Percentiles rank a stretch among this genome's conserved stretches.
Conservation (phyloP, 2,329 filamentous ascomycete genomes). For the Monosporascus sp. region DNA sequence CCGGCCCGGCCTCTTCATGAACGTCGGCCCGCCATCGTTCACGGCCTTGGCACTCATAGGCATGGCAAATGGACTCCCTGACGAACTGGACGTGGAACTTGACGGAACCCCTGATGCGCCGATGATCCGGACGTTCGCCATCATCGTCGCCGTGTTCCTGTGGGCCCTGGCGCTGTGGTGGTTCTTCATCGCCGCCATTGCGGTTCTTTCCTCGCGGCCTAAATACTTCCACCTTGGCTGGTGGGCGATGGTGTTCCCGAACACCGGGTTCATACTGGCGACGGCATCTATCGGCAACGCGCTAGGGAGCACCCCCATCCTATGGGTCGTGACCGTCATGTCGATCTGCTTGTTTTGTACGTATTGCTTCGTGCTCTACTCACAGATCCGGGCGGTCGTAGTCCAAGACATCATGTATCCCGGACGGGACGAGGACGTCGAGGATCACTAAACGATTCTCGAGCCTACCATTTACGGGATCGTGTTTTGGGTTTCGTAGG, state of each 20-base stretch:
- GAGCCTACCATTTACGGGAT: too few relatives aligned
- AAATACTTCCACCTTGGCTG: slow-evolving; percentile 54
- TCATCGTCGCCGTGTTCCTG: slow-evolving; percentile 50
- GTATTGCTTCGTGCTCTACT: slow-evolving; percentile 39
- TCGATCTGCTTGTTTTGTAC: slow-evolving; percentile 37
- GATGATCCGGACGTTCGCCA: slow-evolving; percentile 39
- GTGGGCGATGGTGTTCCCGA: slow-evolving; percentile 61
- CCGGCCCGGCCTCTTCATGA: slow-evolving; percentile 67
- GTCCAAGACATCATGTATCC: slow-evolving; percentile 52
- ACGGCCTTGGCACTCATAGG: slow-evolving; percentile 65
- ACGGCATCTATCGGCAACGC: slow-evolving; percentile 49
- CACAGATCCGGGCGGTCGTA: slow-evolving; percentile 41
- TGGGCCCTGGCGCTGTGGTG: slow-evolving; percentile 60
- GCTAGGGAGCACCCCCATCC: slow-evolving; percentile 37
- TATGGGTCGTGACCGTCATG: slow-evolving; percentile 46
- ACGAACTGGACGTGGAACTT: slow-evolving; percentile 36
- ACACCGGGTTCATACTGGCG: slow-evolving; percentile 53
- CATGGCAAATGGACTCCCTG: slow-evolving; percentile 53
- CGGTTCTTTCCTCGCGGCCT: slow-evolving; percentile 39
- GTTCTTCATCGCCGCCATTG: slow-evolving; percentile 46
- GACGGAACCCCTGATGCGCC: slow-evolving; percentile 39
- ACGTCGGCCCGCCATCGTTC: slow-evolving; percentile 68
- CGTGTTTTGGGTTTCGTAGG: too few relatives aligned
- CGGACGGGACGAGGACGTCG: slow-evolving; percentile 47
- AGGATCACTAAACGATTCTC: slow-evolving; percentile 32